Evolutionary conservation across 2,329 filamentous ascomycete species (phyloP).

Genomic region (Arthrocladium fulminans): DNA sequence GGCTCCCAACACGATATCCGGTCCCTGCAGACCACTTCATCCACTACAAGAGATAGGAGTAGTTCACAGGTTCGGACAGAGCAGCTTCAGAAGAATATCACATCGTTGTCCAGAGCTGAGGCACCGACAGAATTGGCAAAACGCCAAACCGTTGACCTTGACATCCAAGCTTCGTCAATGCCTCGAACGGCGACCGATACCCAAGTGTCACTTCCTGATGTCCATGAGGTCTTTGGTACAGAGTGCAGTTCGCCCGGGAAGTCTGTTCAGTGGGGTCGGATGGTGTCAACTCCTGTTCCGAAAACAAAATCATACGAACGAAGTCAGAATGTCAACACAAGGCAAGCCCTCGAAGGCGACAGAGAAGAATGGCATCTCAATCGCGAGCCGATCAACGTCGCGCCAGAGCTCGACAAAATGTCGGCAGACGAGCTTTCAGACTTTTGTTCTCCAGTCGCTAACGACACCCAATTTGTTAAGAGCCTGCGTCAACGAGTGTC

Average conservation of each 20-base stretch:
- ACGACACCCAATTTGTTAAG: constrained; percentile 21
- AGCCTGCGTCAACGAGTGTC: constrained; percentile 14
- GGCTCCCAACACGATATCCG: constrained; percentile 17
- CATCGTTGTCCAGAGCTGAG: background rate
- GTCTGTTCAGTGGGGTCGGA: background rate
- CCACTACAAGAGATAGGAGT: constrained; percentile 8
- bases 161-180: background rate
- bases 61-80: background rate
- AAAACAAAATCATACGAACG: no score
- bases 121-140: background rate
- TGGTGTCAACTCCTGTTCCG: background rate
- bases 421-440: constrained; percentile 10
- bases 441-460: constrained; percentile 18
- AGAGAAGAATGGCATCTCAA: background rate
- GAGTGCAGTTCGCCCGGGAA: background rate
- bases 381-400: background rate
- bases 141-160: background rate
- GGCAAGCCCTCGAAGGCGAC: background rate
- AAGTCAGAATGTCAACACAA: no score
- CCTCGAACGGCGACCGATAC: background rate
- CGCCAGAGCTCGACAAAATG: background rate
- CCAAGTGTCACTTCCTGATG: background rate
- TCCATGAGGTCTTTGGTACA: background rate
- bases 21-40: constrained; percentile 19
- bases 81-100: background rate